phyloP scores from a whole-genome alignment of 2,329 filamentous ascomycete genomes.

The Colletotrichum orbiculare region DNA sequence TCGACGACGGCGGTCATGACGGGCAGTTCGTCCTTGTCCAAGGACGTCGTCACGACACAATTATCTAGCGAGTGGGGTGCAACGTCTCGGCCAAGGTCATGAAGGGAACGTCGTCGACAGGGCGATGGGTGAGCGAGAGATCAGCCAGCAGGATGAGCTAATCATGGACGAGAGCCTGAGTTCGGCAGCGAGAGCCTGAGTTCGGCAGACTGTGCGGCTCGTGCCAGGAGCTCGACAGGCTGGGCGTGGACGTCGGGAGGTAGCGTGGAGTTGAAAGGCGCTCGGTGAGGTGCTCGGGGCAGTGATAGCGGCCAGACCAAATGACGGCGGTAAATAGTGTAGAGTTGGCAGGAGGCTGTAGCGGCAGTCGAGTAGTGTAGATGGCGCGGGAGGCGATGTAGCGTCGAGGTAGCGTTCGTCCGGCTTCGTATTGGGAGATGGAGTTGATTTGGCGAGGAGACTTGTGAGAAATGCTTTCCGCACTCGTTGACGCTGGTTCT shows the following conservation, averaged over 20 bases:
- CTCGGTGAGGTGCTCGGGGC: slow-evolving; percentile 30
- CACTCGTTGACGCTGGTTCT: background rate
- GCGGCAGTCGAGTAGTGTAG: slow-evolving; percentile 4
- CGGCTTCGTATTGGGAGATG: slow-evolving; percentile 22
- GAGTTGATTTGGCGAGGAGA: slow-evolving; percentile 24
- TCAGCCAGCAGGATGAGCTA: slow-evolving; percentile 14
- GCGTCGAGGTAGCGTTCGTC: slow-evolving; percentile 29
- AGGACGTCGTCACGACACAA: slow-evolving; percentile 30
- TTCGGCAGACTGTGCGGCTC: slow-evolving; percentile 33
- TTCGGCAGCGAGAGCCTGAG: slow-evolving; percentile 20
- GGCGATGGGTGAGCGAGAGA: slow-evolving; percentile 18
- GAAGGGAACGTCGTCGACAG: slow-evolving; percentile 23
- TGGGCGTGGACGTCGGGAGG: slow-evolving; percentile 21
- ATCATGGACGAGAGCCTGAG: slow-evolving; percentile 27
- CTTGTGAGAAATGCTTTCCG: slow-evolving; percentile 5
- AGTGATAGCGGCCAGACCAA: slow-evolving; percentile 23
- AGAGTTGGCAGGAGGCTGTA: slow-evolving; percentile 1
- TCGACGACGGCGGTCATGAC: slow-evolving; percentile 64
- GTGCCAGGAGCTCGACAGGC: slow-evolving; percentile 32
- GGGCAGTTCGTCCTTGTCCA: slow-evolving; percentile 33
- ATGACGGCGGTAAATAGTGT: slow-evolving; percentile 5
- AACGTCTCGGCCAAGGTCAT: slow-evolving; percentile 25
- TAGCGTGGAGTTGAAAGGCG: slow-evolving; percentile 28
- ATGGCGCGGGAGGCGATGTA: slow-evolving; percentile 6
- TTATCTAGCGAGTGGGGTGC: slow-evolving; percentile 22